A percentile compares a stretch with the other conserved stretches of the same genome.
These are phyloP conservation scores for Talaromyces liani DNA, from an alignment of 495 filamentous ascomycete species.

Conservation along the genomic window DNA sequence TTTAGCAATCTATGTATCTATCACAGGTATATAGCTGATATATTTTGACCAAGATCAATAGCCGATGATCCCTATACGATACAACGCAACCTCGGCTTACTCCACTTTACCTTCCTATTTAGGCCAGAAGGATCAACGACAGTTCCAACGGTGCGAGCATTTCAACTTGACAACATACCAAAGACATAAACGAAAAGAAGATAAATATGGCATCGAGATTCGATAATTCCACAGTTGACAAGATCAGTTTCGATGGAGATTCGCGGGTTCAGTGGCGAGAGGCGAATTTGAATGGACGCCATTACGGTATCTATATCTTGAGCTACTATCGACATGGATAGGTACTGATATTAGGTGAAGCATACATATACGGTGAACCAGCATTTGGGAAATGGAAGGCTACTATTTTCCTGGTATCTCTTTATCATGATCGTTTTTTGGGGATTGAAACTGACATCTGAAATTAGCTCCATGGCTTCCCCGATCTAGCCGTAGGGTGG, in stretches of 20 bases:
- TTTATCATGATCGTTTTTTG: not conserved
- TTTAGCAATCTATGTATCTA: not conserved
- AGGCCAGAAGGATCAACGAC: not conserved
- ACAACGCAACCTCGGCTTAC: not conserved
- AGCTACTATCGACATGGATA: not conserved
- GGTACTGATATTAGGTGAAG: slow-evolving; percentile 17
- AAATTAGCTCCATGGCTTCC: slow-evolving; percentile 54
- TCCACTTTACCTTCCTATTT: not conserved
- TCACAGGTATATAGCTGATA: not conserved
- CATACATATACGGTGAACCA: slow-evolving; percentile 62
- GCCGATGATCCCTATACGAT: not conserved
- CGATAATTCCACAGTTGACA: slow-evolving; percentile 47
- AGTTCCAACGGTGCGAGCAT: not conserved
- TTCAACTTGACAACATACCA: not conserved
- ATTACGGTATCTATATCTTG: slow-evolving; percentile 41
- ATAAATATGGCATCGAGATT: slow-evolving; percentile 31
- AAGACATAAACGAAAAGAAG: not conserved
- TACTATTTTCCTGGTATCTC: slow-evolving; percentile 61
- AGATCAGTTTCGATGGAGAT: slow-evolving; percentile 54
- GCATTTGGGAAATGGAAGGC: slow-evolving; percentile 39
- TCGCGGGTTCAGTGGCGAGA: slow-evolving; percentile 54
- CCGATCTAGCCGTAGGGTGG: slow-evolving; percentile 68
- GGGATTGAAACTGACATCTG: not conserved
- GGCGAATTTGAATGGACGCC: slow-evolving; percentile 52
- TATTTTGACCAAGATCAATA: not conserved